phyloP scores from a whole-genome alignment of 441 rosid species.

The Syzygium malaccense region DNA sequence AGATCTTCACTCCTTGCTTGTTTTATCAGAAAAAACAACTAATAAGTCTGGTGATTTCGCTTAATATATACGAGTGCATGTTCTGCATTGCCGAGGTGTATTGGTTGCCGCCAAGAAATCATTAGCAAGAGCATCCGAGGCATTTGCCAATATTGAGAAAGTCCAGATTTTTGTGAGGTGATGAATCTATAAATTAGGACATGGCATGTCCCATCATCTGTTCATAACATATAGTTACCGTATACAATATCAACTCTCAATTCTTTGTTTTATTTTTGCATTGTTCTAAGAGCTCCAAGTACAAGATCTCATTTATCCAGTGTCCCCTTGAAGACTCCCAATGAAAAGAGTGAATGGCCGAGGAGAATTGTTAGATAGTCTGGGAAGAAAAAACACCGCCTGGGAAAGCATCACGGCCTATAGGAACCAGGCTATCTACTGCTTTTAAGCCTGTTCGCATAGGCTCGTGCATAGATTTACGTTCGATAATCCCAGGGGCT shows the following conservation, averaged over 20 bases:
- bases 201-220: neutral
- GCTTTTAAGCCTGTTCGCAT: too few relatives aligned
- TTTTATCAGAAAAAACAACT: neutral
- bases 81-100: neutral
- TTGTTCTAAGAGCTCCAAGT: neutral
- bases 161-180: neutral
- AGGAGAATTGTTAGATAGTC: neutral
- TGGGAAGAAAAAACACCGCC: too few relatives aligned
- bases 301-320: neutral
- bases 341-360: too few relatives aligned
- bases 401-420: too few relatives aligned
- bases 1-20: neutral
- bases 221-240: neutral
- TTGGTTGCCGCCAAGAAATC: neutral
- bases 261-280: too few relatives aligned
- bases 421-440: too few relatives aligned
- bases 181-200: neutral
- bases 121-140: constrained; percentile 1
- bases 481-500: too few relatives aligned
- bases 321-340: too few relatives aligned
- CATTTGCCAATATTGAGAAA: neutral
- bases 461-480: too few relatives aligned
- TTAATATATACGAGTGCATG: neutral
- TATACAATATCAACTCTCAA: too few relatives aligned
- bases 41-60: neutral